Base-by-base conservation (phyloP, 441 rosid genomes). In the Mallotus japonicus region DNA sequence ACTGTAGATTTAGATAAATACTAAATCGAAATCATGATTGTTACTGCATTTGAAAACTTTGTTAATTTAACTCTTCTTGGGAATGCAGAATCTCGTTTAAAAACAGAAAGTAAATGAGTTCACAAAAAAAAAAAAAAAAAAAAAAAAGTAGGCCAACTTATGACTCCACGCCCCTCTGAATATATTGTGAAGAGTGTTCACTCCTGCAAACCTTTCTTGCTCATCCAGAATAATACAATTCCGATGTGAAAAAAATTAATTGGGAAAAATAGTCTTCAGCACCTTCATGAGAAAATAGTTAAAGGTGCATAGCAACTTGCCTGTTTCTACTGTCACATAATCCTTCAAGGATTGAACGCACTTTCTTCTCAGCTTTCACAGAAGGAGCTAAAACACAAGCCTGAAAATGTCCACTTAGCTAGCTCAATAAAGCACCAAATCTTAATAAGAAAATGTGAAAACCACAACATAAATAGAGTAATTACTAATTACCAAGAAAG, bases 351-450 rank as follows among this genome's bases (percentile, higher is more conserved):
- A 96, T 87, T 58, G 93, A 76, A 37, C 97, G 92, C 57, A 92
- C 96, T 90, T 96, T 96, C 90, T 93, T 93, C 86, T 96, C 98
- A 69, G 96, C 72, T 84, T 93, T 93, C 42, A 65, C 72, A 58
- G 93, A 79, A 58, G 98, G 99, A 77, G 98, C 79, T 66, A 96
- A 83, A 82, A 93, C 98, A 75, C 91, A 93, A 46, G 97, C 89
- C 99, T 96, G 89, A 28, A 76, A 80, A 79, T 68, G 46, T 66
- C 71, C 66, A 75, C 76, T 66, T 70, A 75, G 59, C 60, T 70
- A 69, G 69, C 22, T 83, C 60, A 34, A 73, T 63, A 40, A 73
- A 34, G 8, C 74, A 42, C 32, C 42, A 71, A 7, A 50, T 63
- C 51, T 67, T 57, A 16, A 1, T 16, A 24, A 56, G 40, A 65